Percentiles rank a stretch among this genome's conserved stretches.
Evolutionary conservation across 2,329 filamentous ascomycete species (phyloP).

Genomic region (Dryadomyces sulphureus): DNA sequence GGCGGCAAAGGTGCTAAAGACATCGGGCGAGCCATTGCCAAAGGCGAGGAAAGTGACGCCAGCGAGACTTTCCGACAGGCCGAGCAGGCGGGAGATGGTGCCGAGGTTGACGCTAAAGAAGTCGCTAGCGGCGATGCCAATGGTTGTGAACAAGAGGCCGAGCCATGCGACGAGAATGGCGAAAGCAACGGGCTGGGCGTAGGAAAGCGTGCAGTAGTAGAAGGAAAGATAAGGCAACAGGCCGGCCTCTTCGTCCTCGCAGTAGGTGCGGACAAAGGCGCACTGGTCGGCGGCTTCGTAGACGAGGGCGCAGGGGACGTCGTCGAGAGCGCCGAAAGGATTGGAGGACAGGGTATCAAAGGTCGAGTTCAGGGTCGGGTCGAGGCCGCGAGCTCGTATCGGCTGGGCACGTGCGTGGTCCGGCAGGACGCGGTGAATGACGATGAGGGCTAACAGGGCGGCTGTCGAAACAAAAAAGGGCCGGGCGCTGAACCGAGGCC

Average conservation of each 20-base stretch:
- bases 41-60: slow-evolving; percentile 95
- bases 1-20: slow-evolving; percentile 96
- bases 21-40: slow-evolving; percentile 93
- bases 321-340: too few species aligned
- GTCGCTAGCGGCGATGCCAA: slow-evolving; percentile 93
- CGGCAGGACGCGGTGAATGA: slow-evolving; percentile 17
- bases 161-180: slow-evolving; percentile 67
- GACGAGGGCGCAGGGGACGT: slow-evolving; percentile 58
- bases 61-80: slow-evolving; percentile 89
- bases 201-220: slow-evolving; percentile 70
- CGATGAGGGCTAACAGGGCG: slow-evolving; percentile 27
- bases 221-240: slow-evolving; percentile 76
- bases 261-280: slow-evolving; percentile 69
- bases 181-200: slow-evolving; percentile 65
- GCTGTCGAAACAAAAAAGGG: slow-evolving; percentile 34
- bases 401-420: not conserved
- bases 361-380: too few species aligned
- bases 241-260: slow-evolving; percentile 77
- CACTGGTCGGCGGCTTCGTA: slow-evolving; percentile 70
- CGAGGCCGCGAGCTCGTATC: too few species aligned
- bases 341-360: too few species aligned
- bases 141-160: slow-evolving; percentile 82
- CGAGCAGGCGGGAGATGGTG: slow-evolving; percentile 77
- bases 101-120: slow-evolving; percentile 97
- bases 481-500: slow-evolving; percentile 26